Conservation (phyloP, 108 stramenopile genomes). For the Fragilaria radians region DNA sequence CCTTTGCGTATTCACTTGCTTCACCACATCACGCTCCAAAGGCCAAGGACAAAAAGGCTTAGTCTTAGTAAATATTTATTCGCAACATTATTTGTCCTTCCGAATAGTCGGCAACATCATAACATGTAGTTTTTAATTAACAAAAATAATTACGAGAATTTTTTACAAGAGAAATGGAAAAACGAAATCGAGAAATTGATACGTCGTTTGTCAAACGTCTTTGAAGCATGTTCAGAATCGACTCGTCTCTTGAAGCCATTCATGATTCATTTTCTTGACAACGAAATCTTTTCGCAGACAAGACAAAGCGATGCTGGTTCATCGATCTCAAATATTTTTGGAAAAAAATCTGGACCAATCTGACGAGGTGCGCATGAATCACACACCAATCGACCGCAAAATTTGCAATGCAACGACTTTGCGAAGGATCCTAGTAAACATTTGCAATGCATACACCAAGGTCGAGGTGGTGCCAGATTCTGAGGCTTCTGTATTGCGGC, state of each 20-base stretch:
- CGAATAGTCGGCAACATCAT: too few relatives aligned
- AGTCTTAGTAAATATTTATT: too few relatives aligned
- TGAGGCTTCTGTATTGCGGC: constrained; percentile 49
- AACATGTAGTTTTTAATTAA: too few relatives aligned
- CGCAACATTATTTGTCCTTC: too few relatives aligned
- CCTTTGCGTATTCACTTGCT: constrained; percentile 75
- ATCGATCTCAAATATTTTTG: constrained; percentile 31
- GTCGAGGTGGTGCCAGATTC: constrained; percentile 45
- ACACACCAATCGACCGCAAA: constrained; percentile 75
- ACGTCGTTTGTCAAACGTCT: too few relatives aligned
- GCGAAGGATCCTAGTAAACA: constrained; percentile 35
- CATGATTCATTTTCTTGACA: constrained; percentile 34
- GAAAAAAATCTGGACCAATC: constrained; percentile 39
- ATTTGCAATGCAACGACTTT: constrained; percentile 55
- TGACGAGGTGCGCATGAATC: constrained; percentile 30
- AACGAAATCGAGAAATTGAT: too few relatives aligned
- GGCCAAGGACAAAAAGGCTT: constrained; percentile 28
- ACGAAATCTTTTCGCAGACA: constrained; percentile 45
- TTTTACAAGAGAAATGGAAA: too few relatives aligned
- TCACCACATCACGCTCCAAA: constrained; percentile 34
- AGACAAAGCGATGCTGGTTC: constrained; percentile 36
- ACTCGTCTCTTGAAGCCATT: too few relatives aligned
- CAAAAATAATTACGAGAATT: too few relatives aligned
- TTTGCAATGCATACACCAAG: constrained; percentile 84
- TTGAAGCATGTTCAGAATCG: too few relatives aligned